Evolutionary conservation across 371 early-diverging fungal genomes (phyloP).

Genomic region (Circinella umbellata): DNA sequence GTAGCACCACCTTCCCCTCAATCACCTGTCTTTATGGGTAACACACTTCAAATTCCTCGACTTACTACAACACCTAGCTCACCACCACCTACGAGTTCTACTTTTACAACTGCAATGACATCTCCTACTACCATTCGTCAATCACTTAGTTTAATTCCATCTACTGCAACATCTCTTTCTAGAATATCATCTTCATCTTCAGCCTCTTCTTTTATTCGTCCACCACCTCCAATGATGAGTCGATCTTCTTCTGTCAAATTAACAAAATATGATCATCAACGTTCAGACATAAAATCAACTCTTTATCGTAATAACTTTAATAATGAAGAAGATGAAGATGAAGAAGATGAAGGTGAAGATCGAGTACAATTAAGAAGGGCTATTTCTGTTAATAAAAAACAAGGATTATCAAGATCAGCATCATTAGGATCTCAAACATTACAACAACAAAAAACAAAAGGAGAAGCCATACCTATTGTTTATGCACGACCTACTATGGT

Average conservation of each 20-base stretch:
- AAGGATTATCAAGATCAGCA: conserved; percentile 19
- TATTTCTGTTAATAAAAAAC: conserved; percentile 33
- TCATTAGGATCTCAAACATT: conserved; percentile 7
- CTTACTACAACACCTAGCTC: conserved; percentile 20
- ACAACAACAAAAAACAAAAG: neutral
- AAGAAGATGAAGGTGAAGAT: conserved; percentile 11
- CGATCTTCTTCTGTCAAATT: conserved; percentile 44
- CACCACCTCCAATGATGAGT: conserved; percentile 10
- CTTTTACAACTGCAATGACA: neutral
- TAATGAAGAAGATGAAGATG: conserved; percentile 12
- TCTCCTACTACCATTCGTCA: conserved; percentile 24
- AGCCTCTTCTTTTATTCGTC: neutral
- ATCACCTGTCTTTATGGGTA: conserved; percentile 14
- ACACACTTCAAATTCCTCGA: conserved; percentile 37
- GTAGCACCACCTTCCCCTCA: conserved; percentile 9
- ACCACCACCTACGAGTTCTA: conserved; percentile 22
- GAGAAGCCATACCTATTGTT: conserved; percentile 12
- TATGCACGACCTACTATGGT: conserved; percentile 35
- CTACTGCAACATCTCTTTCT: neutral
- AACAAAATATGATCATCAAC: conserved; percentile 36
- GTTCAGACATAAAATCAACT: too few species aligned
- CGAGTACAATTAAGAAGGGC: conserved; percentile 27
- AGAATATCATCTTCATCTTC: neutral
- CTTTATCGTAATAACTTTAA: neutral
- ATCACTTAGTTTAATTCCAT: conserved; percentile 34